Evolutionary conservation across 768 basidiomycete genomes (phyloP).

Genomic region (Hypholoma fasciculare): DNA sequence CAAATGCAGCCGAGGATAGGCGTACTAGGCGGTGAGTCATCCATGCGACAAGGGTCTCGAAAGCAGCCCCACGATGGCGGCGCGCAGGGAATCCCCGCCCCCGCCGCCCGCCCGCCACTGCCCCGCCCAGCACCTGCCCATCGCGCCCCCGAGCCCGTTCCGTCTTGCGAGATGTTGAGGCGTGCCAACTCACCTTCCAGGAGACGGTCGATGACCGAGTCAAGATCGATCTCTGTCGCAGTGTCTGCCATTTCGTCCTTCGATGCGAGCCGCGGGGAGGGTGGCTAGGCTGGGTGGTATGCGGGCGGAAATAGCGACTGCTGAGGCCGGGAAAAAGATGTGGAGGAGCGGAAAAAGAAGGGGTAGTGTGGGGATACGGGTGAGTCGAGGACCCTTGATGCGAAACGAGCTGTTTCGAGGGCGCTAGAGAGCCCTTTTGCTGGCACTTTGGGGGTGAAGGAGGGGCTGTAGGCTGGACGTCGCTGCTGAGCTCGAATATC

Average conservation of each 20-base stretch:
- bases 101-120: background rate
- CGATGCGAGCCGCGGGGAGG: conserved; percentile 2
- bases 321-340: conserved; percentile 10
- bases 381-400: conserved; percentile 12
- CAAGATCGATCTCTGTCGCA: conserved; percentile 94
- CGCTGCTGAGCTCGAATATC: conserved; percentile 33
- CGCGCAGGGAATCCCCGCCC: background rate
- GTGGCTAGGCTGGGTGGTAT: conserved; percentile 6
- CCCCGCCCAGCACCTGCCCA: background rate
- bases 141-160: background rate
- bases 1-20: background rate
- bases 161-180: background rate
- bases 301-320: conserved; percentile 9
- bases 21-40: conserved; percentile 16
- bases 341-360: conserved; percentile 15
- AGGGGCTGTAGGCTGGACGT: conserved; percentile 13
- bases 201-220: conserved; percentile 98
- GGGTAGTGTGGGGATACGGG: conserved; percentile 10
- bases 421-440: conserved; percentile 8
- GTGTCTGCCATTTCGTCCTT: conserved; percentile 66
- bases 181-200: conserved; percentile 75
- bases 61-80: conserved; percentile 5
- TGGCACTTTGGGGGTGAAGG: conserved; percentile 9
- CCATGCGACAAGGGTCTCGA: conserved; percentile 15
- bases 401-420: background rate